Evolutionary conservation across 2,329 filamentous ascomycete genomes (phyloP).

Genomic region (Neurospora sp.): DNA sequence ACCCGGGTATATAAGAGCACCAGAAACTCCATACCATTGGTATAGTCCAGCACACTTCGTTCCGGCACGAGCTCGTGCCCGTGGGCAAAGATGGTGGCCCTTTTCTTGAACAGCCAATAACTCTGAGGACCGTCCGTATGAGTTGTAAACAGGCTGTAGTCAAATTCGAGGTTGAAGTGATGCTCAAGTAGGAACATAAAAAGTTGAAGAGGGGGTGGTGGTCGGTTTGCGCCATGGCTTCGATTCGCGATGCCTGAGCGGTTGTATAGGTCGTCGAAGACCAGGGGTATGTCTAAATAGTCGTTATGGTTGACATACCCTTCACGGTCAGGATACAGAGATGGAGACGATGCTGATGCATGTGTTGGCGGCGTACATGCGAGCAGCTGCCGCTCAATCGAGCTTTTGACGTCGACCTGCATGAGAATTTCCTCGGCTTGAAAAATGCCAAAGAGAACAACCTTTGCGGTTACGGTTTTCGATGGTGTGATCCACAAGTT

Average conservation of each 20-base stretch:
- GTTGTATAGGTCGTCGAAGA: neutral
- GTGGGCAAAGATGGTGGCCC: neutral
- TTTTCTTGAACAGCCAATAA: neutral
- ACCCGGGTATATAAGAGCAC: neutral
- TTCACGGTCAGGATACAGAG: neutral
- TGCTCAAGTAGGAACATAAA: neutral
- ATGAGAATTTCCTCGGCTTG: neutral
- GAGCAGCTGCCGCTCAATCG: neutral
- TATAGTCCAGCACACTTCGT: neutral
- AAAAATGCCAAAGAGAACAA: neutral
- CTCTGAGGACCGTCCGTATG: neutral
- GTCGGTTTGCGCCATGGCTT: neutral
- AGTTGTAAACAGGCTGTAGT: neutral
- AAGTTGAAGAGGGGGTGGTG: neutral
- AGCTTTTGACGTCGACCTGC: neutral
- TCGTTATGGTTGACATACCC: neutral
- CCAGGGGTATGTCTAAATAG: neutral
- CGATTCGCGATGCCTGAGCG: neutral
- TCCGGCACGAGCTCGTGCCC: neutral
- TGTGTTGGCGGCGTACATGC: neutral
- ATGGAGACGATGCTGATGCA: neutral
- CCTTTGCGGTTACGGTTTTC: neutral
- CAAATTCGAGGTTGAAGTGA: neutral
- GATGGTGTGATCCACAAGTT: neutral
- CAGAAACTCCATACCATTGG: neutral